phyloP scores from a whole-genome alignment of 2,329 filamentous ascomycete species.

The Xylaria sp. region DNA sequence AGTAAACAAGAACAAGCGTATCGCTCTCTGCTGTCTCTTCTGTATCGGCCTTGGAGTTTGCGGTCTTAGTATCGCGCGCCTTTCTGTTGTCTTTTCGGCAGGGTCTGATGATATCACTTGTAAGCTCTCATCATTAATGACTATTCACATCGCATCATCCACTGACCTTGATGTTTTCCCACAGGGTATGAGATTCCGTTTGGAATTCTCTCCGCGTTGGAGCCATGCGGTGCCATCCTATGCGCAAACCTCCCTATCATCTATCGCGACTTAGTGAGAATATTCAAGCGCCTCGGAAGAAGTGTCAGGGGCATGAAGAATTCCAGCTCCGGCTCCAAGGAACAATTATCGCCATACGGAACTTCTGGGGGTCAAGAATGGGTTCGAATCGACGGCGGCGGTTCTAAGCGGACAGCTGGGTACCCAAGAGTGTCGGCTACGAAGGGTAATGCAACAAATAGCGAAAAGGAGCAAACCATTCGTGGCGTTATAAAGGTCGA shows the following conservation, averaged over 20 bases:
- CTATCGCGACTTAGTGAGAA: slow-evolving; percentile 52
- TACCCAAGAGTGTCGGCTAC: slow-evolving; percentile 8
- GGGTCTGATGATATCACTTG: slow-evolving; percentile 44
- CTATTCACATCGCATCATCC: not conserved
- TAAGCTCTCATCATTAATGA: slow-evolving; percentile 31
- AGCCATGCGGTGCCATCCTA: slow-evolving; percentile 46
- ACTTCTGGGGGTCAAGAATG: slow-evolving; percentile 37
- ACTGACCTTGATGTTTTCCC: not conserved
- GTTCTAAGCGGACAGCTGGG: not conserved
- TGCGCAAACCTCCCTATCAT: slow-evolving; percentile 47
- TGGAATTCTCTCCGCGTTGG: slow-evolving; percentile 46
- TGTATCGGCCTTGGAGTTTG: slow-evolving; percentile 45
- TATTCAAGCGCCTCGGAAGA: slow-evolving; percentile 27
- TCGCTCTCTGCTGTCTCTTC: slow-evolving; percentile 44
- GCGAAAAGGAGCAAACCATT: slow-evolving; percentile 11
- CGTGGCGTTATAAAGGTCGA: slow-evolving; percentile 20
- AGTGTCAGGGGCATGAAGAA: slow-evolving; percentile 24
- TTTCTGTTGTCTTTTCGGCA: slow-evolving; percentile 43
- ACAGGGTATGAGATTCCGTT: slow-evolving; percentile 45
- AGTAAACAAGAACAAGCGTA: slow-evolving; percentile 38
- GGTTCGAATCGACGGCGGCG: slow-evolving; percentile 34
- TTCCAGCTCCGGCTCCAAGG: slow-evolving; percentile 18
- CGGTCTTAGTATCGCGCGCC: slow-evolving; percentile 42
- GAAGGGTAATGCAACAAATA: not conserved
- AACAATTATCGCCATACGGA: slow-evolving; percentile 8